These are phyloP conservation scores for Globisporangium cystogenes DNA, from an alignment of 352 stramenopile genomes.

Conservation along the genomic window DNA sequence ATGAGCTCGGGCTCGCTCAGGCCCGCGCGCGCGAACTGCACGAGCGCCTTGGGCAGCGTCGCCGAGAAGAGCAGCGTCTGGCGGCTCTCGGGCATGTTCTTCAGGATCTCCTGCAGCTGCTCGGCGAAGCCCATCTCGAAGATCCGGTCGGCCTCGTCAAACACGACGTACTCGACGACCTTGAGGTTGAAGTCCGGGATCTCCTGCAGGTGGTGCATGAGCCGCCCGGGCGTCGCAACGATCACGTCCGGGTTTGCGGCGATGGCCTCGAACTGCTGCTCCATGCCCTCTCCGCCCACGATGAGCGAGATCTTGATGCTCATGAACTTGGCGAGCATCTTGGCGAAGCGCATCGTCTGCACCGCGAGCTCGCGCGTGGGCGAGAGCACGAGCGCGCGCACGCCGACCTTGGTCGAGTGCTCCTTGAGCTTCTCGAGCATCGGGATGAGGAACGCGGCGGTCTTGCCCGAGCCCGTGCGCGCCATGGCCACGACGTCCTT, in stretches of 20 bases:
- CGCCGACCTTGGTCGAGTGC: constrained; percentile 87
- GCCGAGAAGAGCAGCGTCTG: constrained; percentile 94
- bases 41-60: constrained; percentile 96
- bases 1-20: constrained; percentile 96
- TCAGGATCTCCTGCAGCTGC: constrained; percentile 94
- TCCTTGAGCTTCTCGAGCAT: constrained; percentile 96
- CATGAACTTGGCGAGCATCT: constrained; percentile 91
- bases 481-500: constrained; percentile 98
- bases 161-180: constrained; percentile 91
- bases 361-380: constrained; percentile 98
- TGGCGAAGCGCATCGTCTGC: constrained; percentile 93
- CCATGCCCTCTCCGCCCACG: constrained; percentile 97
- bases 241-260: constrained; percentile 92
- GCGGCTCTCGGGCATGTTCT: constrained; percentile 81
- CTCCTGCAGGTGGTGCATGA: constrained; percentile 94
- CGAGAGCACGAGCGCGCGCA: constrained; percentile 90
- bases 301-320: constrained; percentile 90
- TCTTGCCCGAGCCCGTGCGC: constrained; percentile 97
- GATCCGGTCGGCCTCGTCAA: constrained; percentile 99
- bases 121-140: constrained; percentile 99
- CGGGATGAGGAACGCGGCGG: constrained; percentile 96
- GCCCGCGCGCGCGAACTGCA: constrained; percentile 98
- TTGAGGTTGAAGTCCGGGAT: constrained; percentile 93
- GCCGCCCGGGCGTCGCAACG: constrained; percentile 91
- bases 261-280: constrained; percentile 97